These are phyloP conservation scores for Comarum palustre DNA, from an alignment of 306 rosid genomes.

Conservation along the genomic window DNA sequence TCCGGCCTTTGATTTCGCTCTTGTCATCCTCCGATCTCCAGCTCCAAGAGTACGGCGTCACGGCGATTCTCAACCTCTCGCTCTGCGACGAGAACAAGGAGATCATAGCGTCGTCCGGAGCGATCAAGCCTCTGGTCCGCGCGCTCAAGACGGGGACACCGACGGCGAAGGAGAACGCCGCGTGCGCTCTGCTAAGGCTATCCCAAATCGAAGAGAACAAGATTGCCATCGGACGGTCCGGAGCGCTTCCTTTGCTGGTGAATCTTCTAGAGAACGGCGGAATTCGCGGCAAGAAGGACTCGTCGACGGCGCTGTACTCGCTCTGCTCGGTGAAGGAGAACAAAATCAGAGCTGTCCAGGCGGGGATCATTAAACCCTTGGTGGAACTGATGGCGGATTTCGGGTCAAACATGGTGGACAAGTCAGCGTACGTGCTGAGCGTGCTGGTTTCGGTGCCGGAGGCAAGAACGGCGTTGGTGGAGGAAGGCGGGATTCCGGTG, in stretches of 20 bases:
- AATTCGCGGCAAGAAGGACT: slow-evolving; percentile 81
- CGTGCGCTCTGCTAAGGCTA: slow-evolving; percentile 79
- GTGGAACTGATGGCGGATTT: slow-evolving; percentile 93
- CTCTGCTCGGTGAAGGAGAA: slow-evolving; percentile 76
- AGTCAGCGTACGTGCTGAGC: slow-evolving; percentile 80
- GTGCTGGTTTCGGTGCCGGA: slow-evolving; percentile 67
- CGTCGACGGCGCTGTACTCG: slow-evolving; percentile 84
- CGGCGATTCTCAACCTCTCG: slow-evolving; percentile 85
- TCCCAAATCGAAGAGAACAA: slow-evolving; percentile 77
- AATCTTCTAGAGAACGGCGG: slow-evolving; percentile 67
- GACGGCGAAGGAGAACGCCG: slow-evolving; percentile 88
- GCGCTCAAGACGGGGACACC: slow-evolving; percentile 61
- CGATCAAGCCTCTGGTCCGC: slow-evolving; percentile 69
- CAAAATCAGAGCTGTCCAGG: slow-evolving; percentile 71
- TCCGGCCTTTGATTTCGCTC: slow-evolving; percentile 68
- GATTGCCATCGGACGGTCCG: slow-evolving; percentile 72
- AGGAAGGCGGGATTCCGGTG: slow-evolving; percentile 88
- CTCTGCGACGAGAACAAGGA: slow-evolving; percentile 89
- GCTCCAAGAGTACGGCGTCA: slow-evolving; percentile 92
- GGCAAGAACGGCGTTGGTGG: slow-evolving; percentile 72
- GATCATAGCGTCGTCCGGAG: slow-evolving; percentile 69
- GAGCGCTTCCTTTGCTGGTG: slow-evolving; percentile 80
- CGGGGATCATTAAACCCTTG: slow-evolving; percentile 82
- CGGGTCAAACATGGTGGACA: slow-evolving; percentile 87
- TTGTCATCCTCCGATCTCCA: slow-evolving; percentile 66